Evolutionary conservation across 306 rosid genomes (phyloP).

Genomic region (Cicer bijugum): DNA sequence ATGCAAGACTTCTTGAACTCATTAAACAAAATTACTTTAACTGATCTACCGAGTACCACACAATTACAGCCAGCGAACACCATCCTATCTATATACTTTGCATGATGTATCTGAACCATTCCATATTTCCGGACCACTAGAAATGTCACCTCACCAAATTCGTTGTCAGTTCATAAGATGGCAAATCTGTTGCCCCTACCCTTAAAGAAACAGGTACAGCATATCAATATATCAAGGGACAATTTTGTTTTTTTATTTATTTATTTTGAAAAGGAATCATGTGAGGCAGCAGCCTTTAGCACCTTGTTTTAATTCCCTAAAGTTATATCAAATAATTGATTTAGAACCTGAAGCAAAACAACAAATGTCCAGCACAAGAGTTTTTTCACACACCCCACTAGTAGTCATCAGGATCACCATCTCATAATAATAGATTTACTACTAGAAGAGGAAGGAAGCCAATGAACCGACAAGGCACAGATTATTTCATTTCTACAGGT

Average conservation of each 20-base stretch:
- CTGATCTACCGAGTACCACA: conserved; percentile 42
- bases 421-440: conserved; percentile 33
- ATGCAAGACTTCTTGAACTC: conserved; percentile 39
- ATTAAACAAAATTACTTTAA: conserved; percentile 40
- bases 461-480: conserved; percentile 15
- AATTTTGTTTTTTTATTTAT: not conserved
- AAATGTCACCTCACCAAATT: conserved; percentile 40
- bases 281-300: conserved; percentile 16
- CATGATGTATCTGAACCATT: conserved; percentile 42
- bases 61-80: conserved; percentile 36
- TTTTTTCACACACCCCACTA: conserved; percentile 33
- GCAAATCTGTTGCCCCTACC: conserved; percentile 42
- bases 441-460: conserved; percentile 39
- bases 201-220: conserved; percentile 38
- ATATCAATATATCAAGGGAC: conserved; percentile 17
- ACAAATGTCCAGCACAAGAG: conserved; percentile 35
- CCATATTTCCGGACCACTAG: conserved; percentile 36
- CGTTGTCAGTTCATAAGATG: conserved; percentile 35
- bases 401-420: conserved; percentile 26
- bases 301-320: conserved; percentile 22
- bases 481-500: conserved; percentile 35
- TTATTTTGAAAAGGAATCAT: conserved; percentile 15
- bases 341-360: conserved; percentile 39
- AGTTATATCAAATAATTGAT: conserved; percentile 14
- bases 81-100: conserved; percentile 38